Percentiles rank a stretch among this genome's conserved stretches.
Evolutionary conservation across 2,329 filamentous ascomycete species (phyloP).

Genomic region (Calonectria naviculata): DNA sequence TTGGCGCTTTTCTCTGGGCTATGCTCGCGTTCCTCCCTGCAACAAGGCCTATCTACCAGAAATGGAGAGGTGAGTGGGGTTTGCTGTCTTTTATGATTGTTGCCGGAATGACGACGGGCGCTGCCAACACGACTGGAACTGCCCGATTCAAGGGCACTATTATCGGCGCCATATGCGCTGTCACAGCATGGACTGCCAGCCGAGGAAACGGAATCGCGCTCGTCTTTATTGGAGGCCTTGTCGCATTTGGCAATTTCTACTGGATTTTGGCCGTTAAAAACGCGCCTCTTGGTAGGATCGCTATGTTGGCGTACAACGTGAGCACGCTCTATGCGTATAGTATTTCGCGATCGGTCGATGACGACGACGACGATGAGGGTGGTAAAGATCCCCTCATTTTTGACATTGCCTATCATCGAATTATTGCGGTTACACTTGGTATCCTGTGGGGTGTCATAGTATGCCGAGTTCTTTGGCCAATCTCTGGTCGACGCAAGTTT

Average conservation of each 20-base stretch:
- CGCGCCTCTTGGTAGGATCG: constrained; percentile 92
- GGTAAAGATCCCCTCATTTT: constrained; percentile 85
- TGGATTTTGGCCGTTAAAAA: constrained; percentile 87
- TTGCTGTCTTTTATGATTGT: constrained; percentile 98
- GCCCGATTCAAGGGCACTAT: constrained; percentile 89
- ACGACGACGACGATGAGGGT: constrained; percentile 89
- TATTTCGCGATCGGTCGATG: constrained; percentile 80
- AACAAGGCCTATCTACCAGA: constrained; percentile 83
- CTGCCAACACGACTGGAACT: constrained; percentile 91
- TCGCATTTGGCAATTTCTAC: constrained; percentile 87
- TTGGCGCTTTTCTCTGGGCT: constrained; percentile 89
- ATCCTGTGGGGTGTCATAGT: constrained; percentile 94
- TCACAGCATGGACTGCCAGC: constrained; percentile 82
- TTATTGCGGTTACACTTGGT: constrained; percentile 86
- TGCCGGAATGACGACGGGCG: constrained; percentile 96
- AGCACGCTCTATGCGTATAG: constrained; percentile 95
- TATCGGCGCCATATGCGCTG: constrained; percentile 80
- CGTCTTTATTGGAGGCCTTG: constrained; percentile 83
- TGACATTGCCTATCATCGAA: constrained; percentile 88
- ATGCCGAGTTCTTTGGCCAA: constrained; percentile 92
- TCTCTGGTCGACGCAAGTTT: constrained; percentile 88
- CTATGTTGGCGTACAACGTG: constrained; percentile 95
- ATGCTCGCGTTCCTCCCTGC: constrained; percentile 85
- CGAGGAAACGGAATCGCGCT: constrained; percentile 79
- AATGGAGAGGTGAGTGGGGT: constrained; percentile 97